Percentiles rank a stretch among this genome's conserved stretches.
These are phyloP conservation scores for Thalassiosira hispida DNA, from an alignment of 352 stramenopile genomes.

Conservation along the genomic window DNA sequence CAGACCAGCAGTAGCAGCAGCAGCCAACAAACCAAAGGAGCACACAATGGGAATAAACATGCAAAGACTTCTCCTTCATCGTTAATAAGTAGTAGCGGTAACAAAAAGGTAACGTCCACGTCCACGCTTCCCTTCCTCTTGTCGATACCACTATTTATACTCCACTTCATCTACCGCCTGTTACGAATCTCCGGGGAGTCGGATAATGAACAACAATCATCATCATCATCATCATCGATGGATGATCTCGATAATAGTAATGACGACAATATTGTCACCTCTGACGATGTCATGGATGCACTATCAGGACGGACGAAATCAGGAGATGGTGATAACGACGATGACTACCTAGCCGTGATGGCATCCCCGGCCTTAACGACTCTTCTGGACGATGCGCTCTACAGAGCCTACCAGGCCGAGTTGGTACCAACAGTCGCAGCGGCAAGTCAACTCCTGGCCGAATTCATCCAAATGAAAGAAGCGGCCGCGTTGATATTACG, in stretches of 20 bases:
- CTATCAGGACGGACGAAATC: neutral
- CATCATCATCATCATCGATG: too few species aligned
- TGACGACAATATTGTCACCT: too few species aligned
- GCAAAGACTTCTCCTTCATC: neutral
- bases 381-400: constrained; percentile 76
- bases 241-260: too few species aligned
- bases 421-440: constrained; percentile 67
- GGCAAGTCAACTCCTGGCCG: constrained; percentile 56
- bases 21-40: neutral
- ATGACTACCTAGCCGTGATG: constrained; percentile 9
- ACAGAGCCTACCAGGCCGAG: constrained; percentile 68
- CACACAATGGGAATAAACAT: neutral
- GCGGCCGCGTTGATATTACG: constrained; percentile 57
- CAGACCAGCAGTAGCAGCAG: neutral
- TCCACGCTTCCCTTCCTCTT: neutral
- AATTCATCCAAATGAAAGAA: constrained; percentile 74
- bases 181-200: neutral
- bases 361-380: constrained; percentile 72
- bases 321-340: neutral
- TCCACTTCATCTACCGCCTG: neutral
- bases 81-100: neutral
- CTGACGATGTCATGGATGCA: neutral
- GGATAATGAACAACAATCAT: neutral
- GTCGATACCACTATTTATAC: neutral
- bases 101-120: neutral